Conservation (phyloP, 805 yeast species). For the Wickerhamiella domercqiae region DNA sequence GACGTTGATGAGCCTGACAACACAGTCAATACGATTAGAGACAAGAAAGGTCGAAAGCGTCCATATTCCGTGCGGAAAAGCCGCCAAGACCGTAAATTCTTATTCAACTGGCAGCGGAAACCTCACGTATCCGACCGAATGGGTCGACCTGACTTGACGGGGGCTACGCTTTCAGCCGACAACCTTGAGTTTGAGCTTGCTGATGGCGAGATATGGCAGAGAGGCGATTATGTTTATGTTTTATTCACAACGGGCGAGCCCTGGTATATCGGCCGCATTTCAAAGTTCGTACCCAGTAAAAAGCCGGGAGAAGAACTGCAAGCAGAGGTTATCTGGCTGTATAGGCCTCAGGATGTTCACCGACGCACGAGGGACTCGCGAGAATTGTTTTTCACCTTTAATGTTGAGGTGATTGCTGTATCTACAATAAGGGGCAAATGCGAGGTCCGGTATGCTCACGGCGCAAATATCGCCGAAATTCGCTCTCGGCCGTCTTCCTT, state of each 20-base stretch:
- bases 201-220: conserved; percentile 1
- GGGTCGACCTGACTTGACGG: conserved; percentile 6
- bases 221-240: conserved; percentile 12
- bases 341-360: conserved; percentile 73
- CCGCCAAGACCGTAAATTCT: not conserved
- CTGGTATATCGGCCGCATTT: conserved; percentile 69
- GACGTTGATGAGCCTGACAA: too few relatives aligned
- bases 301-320: conserved; percentile 3
- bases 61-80: too few relatives aligned
- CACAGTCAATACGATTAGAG: too few relatives aligned
- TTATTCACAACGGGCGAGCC: conserved; percentile 76
- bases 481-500: conserved; percentile 50
- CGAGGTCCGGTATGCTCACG: conserved; percentile 45
- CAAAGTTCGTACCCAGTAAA: conserved; percentile 39
- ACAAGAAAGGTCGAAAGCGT: too few relatives aligned
- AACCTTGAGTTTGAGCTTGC: conserved; percentile 1
- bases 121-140: conserved; percentile 17
- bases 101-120: conserved; percentile 21
- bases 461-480: conserved; percentile 39
- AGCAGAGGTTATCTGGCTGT: conserved; percentile 43
- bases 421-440: conserved; percentile 62
- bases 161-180: conserved; percentile 1
- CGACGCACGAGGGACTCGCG: conserved; percentile 56
- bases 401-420: conserved; percentile 69
- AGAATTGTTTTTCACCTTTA: conserved; percentile 67